These are phyloP conservation scores for Leptographium lundbergii DNA, from an alignment of 2,329 filamentous ascomycete genomes.

Conservation along the genomic window DNA sequence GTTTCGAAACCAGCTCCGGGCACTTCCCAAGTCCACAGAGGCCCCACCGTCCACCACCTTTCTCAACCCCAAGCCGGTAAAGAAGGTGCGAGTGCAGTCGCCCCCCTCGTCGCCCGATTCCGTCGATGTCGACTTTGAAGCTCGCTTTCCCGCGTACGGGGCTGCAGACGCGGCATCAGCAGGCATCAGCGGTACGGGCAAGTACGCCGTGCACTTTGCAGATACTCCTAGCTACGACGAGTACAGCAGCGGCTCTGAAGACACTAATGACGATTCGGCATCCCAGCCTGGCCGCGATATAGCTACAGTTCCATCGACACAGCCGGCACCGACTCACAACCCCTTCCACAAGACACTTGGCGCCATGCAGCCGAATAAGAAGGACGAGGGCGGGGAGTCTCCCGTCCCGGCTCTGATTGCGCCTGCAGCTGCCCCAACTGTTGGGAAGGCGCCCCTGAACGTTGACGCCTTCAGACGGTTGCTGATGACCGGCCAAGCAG, in stretches of 20 bases:
- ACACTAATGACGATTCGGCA: constrained; percentile 16
- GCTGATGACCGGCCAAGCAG: constrained; percentile 58
- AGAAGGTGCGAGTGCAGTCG: constrained; percentile 56
- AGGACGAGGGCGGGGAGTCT: constrained; percentile 14
- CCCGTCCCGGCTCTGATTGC: too few species aligned
- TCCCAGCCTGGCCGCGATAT: constrained; percentile 13
- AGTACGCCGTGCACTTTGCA: background rate
- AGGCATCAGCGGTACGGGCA: background rate
- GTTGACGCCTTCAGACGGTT: constrained; percentile 68
- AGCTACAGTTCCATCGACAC: background rate
- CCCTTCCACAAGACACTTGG: constrained; percentile 45
- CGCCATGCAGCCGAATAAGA: constrained; percentile 29
- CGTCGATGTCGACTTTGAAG: constrained; percentile 20
- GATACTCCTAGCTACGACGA: constrained; percentile 12
- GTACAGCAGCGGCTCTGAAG: constrained; percentile 17
- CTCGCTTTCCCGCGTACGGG: constrained; percentile 19
- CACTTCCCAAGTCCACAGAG: constrained; percentile 18
- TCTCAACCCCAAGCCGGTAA: constrained; percentile 40
- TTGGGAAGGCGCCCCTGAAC: constrained; percentile 44
- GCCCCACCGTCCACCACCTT: constrained; percentile 22
- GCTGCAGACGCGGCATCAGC: background rate
- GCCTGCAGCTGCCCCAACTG: constrained; percentile 7
- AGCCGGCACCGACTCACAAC: constrained; percentile 18
- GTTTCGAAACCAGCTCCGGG: constrained; percentile 19
- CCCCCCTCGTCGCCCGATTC: constrained; percentile 48